A percentile compares a stretch with the other conserved stretches of the same genome.
These are phyloP conservation scores for Lentinula novae-zelandiae DNA, from an alignment of 1,284 basidiomycete species.

Conservation along the genomic window DNA sequence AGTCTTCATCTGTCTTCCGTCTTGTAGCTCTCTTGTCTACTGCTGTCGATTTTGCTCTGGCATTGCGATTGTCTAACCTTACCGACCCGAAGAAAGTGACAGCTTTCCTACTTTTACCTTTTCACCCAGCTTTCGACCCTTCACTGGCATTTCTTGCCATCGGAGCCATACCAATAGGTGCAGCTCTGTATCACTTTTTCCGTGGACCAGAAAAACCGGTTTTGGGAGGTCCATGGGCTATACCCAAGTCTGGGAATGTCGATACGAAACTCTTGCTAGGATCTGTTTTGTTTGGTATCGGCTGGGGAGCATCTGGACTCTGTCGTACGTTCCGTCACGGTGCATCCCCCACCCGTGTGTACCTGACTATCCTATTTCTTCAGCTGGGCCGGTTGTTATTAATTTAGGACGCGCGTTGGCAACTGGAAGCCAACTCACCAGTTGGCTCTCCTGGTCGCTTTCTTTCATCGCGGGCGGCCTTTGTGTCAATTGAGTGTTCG, in stretches of 20 bases:
- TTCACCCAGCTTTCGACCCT: constrained; percentile 46
- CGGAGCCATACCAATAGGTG: constrained; percentile 42
- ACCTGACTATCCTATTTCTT: constrained; percentile 5
- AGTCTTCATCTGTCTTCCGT: constrained; percentile 22
- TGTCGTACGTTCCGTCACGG: constrained; percentile 45
- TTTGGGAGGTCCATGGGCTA: constrained; percentile 37
- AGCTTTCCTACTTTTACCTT: constrained; percentile 51
- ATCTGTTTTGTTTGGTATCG: constrained; percentile 58
- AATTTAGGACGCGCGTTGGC: constrained; percentile 48
- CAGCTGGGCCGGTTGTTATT: constrained; percentile 54
- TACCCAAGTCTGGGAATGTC: constrained; percentile 37
- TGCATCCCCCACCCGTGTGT: constrained; percentile 1
- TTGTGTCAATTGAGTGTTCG: constrained; percentile 20
- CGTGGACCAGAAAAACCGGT: constrained; percentile 31
- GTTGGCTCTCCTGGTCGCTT: constrained; percentile 36
- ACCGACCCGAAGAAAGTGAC: constrained; percentile 49
- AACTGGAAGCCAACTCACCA: constrained; percentile 27
- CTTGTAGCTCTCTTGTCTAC: constrained; percentile 38
- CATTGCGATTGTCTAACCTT: constrained; percentile 55
- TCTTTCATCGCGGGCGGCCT: constrained; percentile 41
- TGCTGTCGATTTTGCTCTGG: constrained; percentile 52
- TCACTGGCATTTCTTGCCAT: constrained; percentile 47
- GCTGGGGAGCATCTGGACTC: constrained; percentile 64
- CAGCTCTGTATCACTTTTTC: constrained; percentile 36
- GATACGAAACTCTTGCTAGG: constrained; percentile 51